These are phyloP conservation scores for Lagerstroemia speciosa DNA, from an alignment of 345 rosid species.

Conservation along the genomic window DNA sequence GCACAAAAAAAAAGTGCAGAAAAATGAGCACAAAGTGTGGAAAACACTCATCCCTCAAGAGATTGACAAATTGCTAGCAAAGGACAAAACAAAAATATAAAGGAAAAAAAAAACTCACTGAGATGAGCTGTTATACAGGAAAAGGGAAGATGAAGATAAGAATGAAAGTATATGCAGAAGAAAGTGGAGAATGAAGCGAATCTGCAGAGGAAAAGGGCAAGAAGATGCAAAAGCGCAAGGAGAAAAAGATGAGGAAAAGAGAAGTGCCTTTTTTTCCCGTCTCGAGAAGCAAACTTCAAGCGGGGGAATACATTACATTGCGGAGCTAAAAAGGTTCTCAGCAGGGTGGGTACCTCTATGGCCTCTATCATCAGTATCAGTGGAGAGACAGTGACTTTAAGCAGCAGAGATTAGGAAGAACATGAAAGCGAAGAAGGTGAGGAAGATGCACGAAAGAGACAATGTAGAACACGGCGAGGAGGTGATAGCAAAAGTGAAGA, in stretches of 20 bases:
- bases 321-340: not conserved
- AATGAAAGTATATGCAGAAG: conserved; percentile 4
- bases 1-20: conserved; percentile 6
- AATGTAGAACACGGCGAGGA: conserved; percentile 5
- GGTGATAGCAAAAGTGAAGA: not conserved
- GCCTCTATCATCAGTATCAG: not conserved
- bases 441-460: no score
- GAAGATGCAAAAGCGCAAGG: not conserved
- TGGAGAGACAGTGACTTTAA: not conserved
- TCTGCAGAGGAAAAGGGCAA: not conserved
- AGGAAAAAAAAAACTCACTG: not conserved
- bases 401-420: no score
- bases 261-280: not conserved
- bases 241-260: not conserved
- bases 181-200: not conserved
- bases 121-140: not conserved
- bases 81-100: not conserved
- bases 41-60: conserved; percentile 6
- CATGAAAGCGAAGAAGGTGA: no score
- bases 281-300: conserved; percentile 1
- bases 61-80: not conserved
- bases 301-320: not conserved
- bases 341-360: not conserved
- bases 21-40: conserved; percentile 3
- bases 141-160: not conserved